These are phyloP conservation scores for Vachellia collinsii DNA, from an alignment of 306 rosid species.

Conservation along the genomic window DNA sequence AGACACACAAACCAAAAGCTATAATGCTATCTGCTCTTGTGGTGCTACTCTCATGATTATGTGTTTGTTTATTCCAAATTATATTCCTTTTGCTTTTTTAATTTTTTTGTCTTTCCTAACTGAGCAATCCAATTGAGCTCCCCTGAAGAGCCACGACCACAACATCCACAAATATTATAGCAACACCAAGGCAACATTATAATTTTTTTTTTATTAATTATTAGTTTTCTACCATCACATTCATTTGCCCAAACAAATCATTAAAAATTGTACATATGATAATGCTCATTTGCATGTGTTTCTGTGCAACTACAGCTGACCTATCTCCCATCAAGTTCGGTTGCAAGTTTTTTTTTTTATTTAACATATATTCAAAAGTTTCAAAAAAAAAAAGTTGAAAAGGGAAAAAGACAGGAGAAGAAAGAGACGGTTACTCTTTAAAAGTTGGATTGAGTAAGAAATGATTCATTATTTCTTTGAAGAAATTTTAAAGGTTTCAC, in stretches of 20 bases:
- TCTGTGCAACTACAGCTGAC: slow-evolving; percentile 38
- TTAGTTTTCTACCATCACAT: slow-evolving; percentile 34
- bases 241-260: slow-evolving; percentile 33
- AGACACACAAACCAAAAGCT: slow-evolving; percentile 61
- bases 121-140: slow-evolving; percentile 27
- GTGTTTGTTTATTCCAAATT: slow-evolving; percentile 11
- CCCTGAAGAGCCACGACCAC: slow-evolving; percentile 28
- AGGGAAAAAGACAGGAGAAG: not conserved
- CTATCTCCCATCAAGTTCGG: not conserved
- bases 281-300: slow-evolving; percentile 40
- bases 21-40: slow-evolving; percentile 34
- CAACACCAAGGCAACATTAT: not conserved
- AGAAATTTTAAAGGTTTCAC: too few species aligned
- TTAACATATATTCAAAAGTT: not conserved
- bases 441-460: not conserved
- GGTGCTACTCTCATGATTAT: slow-evolving; percentile 34
- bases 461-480: too few species aligned
- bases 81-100: not conserved
- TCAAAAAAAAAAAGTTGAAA: too few species aligned
- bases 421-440: not conserved
- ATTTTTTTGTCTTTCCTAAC: slow-evolving; percentile 14
- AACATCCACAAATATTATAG: not conserved
- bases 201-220: slow-evolving; percentile 42
- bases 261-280: slow-evolving; percentile 10
- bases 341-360: not conserved